These are phyloP conservation scores for Fraxinus sp. DNA, from an alignment of 305 asterid species.

Conservation along the genomic window DNA sequence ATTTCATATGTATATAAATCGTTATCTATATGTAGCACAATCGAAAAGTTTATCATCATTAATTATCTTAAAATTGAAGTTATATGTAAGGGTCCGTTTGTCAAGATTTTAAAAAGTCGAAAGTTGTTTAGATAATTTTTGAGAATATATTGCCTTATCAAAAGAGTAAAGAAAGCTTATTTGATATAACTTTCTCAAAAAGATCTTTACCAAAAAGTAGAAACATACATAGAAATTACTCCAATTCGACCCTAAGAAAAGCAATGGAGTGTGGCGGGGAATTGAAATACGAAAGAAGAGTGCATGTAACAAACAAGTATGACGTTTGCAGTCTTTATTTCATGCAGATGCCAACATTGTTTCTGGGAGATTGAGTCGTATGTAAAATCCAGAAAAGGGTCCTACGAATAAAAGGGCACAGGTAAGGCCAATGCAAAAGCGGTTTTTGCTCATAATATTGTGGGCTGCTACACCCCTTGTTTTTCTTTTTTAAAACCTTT, in stretches of 20 bases:
- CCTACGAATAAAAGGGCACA: conserved; percentile 22
- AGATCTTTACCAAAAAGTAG: too few relatives aligned
- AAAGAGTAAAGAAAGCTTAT: not conserved
- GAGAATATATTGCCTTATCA: too few relatives aligned
- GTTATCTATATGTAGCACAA: too few relatives aligned
- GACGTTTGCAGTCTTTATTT: conserved; percentile 24
- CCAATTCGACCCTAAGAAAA: not conserved
- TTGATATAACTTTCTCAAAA: not conserved
- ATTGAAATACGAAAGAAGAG: not conserved
- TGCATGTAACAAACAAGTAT: conserved; percentile 20
- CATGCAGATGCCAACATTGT: not conserved
- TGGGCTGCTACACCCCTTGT: conserved; percentile 37
- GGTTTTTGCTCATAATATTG: conserved; percentile 44
- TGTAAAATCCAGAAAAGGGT: conserved; percentile 18
- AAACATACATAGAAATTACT: not conserved
- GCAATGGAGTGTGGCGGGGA: not conserved
- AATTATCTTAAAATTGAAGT: not conserved
- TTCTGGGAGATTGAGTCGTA: not conserved
- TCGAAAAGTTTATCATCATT: not conserved
- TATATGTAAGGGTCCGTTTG: too few relatives aligned
- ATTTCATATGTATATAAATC: too few relatives aligned
- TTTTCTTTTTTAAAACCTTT: not conserved
- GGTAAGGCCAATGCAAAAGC: conserved; percentile 26
- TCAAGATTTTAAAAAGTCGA: too few relatives aligned
- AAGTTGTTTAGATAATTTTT: too few relatives aligned